Evolutionary conservation across 1,284 basidiomycete species (phyloP), one percentile per base, ranked within the genome.

Genomic region (Apiotrichum domesticum): DNA sequence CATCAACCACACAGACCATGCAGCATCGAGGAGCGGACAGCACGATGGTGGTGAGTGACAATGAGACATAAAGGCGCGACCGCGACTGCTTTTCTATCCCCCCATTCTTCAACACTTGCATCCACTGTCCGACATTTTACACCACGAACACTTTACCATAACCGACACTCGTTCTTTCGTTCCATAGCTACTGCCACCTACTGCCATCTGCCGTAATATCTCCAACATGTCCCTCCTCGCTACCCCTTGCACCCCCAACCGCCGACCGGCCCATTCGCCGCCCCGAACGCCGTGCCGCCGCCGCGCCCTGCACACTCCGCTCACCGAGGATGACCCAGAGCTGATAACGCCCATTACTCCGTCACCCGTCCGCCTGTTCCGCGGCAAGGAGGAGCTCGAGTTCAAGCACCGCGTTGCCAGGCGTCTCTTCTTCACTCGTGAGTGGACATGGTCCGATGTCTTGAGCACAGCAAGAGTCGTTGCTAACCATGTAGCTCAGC

Each of bases 401-500:
- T 49, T 49, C 29, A n/a, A 49, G 47, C 47, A 39, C 21, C 47
- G 35, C 21, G 47, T 49, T 10, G 47, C 47, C 15, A 35, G 47
- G 35, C 47, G 47, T 6, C 35, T 49, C 34, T 49, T 49, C 15
- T 49, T 49, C 35, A 49, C 47, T 49, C 47, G 47, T 49, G 35
- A 49, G 47, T 49, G 10, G 41, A 6, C n/a, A 21, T 21, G 21
- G 21, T 21, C 21, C 21, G 21, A 21, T 21, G 21, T 21, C 21
- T 21, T 21, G 21, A 21, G 21, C 21, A 21, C 21, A 21, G 21
- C 21, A 21, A 21, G 21, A 21, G 21, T 39, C 37, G 37, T 39
- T 39, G 37, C 37, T 39, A 13, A 39, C 37, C 13, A 8, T 39
- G 37, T 8, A 49, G 47, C 47, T 11, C 47, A 49, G 35, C 35